Evolutionary conservation across 768 basidiomycete species (phyloP), one percentile per base, ranked within the genome.

Genomic region (Dacryopinax spathularia): DNA sequence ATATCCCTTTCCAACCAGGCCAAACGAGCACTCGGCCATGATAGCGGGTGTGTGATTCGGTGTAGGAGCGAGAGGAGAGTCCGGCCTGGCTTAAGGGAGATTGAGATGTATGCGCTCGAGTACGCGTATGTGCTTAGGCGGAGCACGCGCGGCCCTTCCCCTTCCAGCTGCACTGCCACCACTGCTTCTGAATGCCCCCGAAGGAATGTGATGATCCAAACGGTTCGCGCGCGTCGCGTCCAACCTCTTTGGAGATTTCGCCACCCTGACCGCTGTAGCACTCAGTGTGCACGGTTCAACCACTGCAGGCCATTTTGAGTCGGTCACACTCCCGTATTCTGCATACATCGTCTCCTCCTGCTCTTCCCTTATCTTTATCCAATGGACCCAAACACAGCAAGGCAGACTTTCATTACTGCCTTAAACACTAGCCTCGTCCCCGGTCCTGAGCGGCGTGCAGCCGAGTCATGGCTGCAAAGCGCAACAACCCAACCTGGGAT

Each of bases 1-100:
- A 76, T 91, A 99, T 70, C 86, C 94, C 73, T 96, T 95, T 60
- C 94, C 94, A 37, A 84, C 89, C 62, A 97, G 72, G 35, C 88
- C 92, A 73, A 97, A 93, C 18, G 90, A 91, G 61, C 85, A 88
- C 72, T 96, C 92, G 25, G 48, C 48, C 48, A 56, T 56, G 7
- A 15, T n/a, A n/a, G n/a, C n/a, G n/a, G n/a, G n/a, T n/a, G n/a
- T n/a, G n/a, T 56, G 48, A 9, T 56, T 6, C 9, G 25, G 22
- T 56, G 36, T 37, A n/a, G n/a, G 36, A 3, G 48, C 9, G 13
- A 56, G 48, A 56, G 48, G 31, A 7, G 25, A 56, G 10, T 5
- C 25, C n/a, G n/a, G n/a, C n/a, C n/a, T n/a, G 48, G 18, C 15
- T 15, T 29, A 56, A 29, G 25, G 10, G 43, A 15, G 12, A 9